Percentiles rank a stretch among this genome's conserved stretches.
These are phyloP conservation scores for Somion occarium DNA, from an alignment of 1,284 basidiomycete species.

Conservation along the genomic window DNA sequence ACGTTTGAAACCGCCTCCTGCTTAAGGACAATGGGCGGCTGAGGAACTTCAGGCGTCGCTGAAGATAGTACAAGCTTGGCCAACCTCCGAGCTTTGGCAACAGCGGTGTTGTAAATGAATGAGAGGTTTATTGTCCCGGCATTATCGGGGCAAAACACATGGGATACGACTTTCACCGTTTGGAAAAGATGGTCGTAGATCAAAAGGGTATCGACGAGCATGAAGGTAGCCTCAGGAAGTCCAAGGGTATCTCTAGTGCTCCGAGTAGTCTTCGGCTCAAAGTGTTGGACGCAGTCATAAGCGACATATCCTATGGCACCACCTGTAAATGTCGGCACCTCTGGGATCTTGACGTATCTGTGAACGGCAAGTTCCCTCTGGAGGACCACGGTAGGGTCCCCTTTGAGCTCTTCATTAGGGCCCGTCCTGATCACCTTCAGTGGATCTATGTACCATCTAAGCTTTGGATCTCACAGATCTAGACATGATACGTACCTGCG, in stretches of 20 bases:
- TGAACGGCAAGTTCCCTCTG: conserved; percentile 87
- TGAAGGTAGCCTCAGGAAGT: conserved; percentile 95
- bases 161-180: conserved; percentile 91
- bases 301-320: conserved; percentile 98
- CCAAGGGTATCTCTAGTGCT: conserved; percentile 71
- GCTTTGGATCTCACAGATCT: conserved; percentile 23
- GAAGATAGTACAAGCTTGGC: conserved; percentile 60
- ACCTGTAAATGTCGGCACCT: conserved; percentile 93
- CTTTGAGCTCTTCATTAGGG: conserved; percentile 74
- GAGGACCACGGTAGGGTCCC: conserved; percentile 84
- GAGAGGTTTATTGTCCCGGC: conserved; percentile 60
- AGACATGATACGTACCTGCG: conserved; percentile 56
- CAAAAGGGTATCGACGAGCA: conserved; percentile 93
- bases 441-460: conserved; percentile 59
- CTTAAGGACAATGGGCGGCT: conserved; percentile 68
- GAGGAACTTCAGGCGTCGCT: conserved; percentile 62
- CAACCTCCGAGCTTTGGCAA: conserved; percentile 71
- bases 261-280: conserved; percentile 88
- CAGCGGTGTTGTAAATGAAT: conserved; percentile 81
- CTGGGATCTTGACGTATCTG: conserved; percentile 87
- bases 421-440: conserved; percentile 91
- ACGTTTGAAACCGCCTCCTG: conserved; percentile 83
- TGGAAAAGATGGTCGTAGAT: conserved; percentile 98
- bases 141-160: conserved; percentile 81
- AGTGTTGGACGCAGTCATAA: conserved; percentile 95